A percentile compares a stretch with the other conserved stretches of the same genome.
Evolutionary conservation across 2,329 filamentous ascomycete genomes (phyloP).

Genomic region (Penicillium vulpinum): DNA sequence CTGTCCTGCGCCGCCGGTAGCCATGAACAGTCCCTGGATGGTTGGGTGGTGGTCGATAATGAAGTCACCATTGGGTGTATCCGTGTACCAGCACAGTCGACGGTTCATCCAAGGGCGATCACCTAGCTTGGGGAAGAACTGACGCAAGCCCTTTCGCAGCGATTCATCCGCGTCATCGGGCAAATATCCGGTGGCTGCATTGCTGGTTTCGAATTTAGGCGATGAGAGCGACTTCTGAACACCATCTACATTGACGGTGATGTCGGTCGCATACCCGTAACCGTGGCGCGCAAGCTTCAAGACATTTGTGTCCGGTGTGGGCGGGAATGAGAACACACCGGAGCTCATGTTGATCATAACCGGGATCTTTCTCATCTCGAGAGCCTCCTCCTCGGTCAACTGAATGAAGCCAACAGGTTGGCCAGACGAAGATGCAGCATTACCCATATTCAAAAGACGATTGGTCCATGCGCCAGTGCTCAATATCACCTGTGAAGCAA

Average conservation of each 20-base stretch:
- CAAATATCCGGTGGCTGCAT: conserved; percentile 39
- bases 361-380: conserved; percentile 61
- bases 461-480: conserved; percentile 84
- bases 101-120: conserved; percentile 60
- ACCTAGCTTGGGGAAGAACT: conserved; percentile 61
- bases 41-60: conserved; percentile 66
- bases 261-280: conserved; percentile 57
- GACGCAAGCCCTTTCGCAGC: conserved; percentile 59
- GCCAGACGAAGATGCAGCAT: conserved; percentile 72
- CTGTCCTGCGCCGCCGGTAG: conserved; percentile 28
- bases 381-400: conserved; percentile 68
- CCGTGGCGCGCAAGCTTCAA: conserved; percentile 68
- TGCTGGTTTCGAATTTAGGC: conserved; percentile 39
- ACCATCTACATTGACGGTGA: conserved; percentile 26
- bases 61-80: conserved; percentile 68
- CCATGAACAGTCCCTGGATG: conserved; percentile 50
- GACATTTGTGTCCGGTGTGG: conserved; percentile 45
- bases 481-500: conserved; percentile 71
- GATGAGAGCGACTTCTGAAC: conserved; percentile 33
- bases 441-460: conserved; percentile 69
- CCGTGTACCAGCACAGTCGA: conserved; percentile 72
- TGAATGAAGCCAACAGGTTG: conserved; percentile 75
- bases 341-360: conserved; percentile 51
- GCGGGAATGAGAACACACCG: conserved; percentile 54
- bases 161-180: conserved; percentile 57